Conservation (phyloP, 2,329 filamentous ascomycete genomes). For the Paraphaeosphaeria minitans region DNA sequence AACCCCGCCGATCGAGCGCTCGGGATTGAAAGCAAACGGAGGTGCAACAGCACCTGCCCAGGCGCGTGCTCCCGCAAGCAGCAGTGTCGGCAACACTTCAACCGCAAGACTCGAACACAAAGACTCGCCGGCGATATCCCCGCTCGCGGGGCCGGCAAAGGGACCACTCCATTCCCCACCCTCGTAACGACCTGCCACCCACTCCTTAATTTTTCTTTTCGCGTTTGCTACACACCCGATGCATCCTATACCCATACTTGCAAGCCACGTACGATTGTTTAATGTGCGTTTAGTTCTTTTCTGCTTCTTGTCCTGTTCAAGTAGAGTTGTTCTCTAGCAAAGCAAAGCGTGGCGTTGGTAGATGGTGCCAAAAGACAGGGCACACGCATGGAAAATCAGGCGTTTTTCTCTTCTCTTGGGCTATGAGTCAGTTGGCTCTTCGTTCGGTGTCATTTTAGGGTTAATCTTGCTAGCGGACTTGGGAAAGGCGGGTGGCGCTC, state of each 20-base stretch:
- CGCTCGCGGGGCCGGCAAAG: conserved; percentile 4
- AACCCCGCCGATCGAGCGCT: conserved; percentile 12
- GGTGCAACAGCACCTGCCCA: not conserved
- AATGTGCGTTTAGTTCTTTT: conserved; percentile 3
- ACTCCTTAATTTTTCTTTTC: not conserved
- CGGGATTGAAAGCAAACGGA: not conserved
- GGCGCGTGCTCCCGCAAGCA: not conserved
- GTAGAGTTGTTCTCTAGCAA: conserved; percentile 7
- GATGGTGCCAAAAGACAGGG: not conserved
- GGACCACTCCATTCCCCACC: not conserved
- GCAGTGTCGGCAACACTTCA: not conserved
- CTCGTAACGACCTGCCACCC: not conserved
- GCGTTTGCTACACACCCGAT: not conserved
- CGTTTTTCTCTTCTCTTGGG: not conserved
- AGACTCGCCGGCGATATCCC: conserved; percentile 11
- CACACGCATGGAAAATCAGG: not conserved
- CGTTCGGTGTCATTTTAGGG: not conserved
- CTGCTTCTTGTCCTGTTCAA: conserved; percentile 5
- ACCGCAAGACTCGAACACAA: not conserved
- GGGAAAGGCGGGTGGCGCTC: not conserved
- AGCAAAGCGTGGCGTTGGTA: conserved; percentile 20
- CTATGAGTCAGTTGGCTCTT: not conserved
- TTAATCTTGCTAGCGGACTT: not conserved
- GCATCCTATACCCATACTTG: conserved; percentile 4
- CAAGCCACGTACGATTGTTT: not conserved